Conservation (phyloP, 345 rosid species). For the Raphanus sativus region DNA sequence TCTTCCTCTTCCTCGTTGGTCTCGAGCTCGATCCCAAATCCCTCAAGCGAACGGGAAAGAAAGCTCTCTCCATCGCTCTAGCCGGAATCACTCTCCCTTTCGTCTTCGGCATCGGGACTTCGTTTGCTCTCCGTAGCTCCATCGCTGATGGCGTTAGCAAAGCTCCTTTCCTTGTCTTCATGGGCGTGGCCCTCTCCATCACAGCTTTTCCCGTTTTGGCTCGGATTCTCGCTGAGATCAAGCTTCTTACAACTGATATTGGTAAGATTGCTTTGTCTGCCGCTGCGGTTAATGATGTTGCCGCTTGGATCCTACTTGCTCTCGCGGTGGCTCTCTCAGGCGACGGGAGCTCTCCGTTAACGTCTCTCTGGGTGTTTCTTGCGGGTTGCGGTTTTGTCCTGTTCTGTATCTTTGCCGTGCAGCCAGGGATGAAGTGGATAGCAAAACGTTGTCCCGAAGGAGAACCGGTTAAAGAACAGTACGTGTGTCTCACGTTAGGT, state of each 20-base stretch:
- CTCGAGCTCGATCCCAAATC: conserved; percentile 68
- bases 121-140: conserved; percentile 55
- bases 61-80: conserved; percentile 54
- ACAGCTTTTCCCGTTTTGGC: conserved; percentile 55
- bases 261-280: conserved; percentile 55
- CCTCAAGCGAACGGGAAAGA: conserved; percentile 61
- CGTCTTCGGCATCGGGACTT: conserved; percentile 59
- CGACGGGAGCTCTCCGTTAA: conserved; percentile 39
- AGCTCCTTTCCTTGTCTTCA: conserved; percentile 49
- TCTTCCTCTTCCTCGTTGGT: conserved; percentile 78
- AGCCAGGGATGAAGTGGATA: conserved; percentile 29
- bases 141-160: conserved; percentile 48
- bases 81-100: conserved; percentile 76
- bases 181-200: conserved; percentile 56
- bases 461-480: conserved; percentile 40
- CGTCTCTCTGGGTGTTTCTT: conserved; percentile 51
- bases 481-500: conserved; percentile 48
- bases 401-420: conserved; percentile 35
- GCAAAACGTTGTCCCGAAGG: conserved; percentile 42
- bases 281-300: conserved; percentile 52
- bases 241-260: conserved; percentile 47
- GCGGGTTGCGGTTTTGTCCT: conserved; percentile 48
- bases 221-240: conserved; percentile 53
- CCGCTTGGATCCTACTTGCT: conserved; percentile 56
- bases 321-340: conserved; percentile 47